phyloP scores from a whole-genome alignment of 1,139 yeast genomes.

The Taiozyma sp. region DNA sequence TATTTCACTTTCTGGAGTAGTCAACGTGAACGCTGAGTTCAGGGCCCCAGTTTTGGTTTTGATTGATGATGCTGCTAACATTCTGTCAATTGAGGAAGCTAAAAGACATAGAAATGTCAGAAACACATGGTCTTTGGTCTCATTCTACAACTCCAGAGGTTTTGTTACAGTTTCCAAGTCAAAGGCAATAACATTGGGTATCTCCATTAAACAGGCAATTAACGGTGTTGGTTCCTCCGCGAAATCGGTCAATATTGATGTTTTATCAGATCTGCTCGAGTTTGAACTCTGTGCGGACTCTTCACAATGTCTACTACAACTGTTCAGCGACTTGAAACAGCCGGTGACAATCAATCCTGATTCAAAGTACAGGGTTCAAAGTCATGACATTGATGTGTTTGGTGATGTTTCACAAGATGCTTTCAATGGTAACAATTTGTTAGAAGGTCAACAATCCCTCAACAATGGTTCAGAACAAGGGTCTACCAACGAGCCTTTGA shows the following conservation, averaged over 20 bases:
- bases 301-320: slow-evolving; percentile 61
- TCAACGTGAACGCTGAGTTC: slow-evolving; percentile 40
- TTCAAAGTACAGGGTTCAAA: slow-evolving; percentile 45
- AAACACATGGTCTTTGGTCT: slow-evolving; percentile 30
- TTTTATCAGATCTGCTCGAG: slow-evolving; percentile 45
- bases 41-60: slow-evolving; percentile 43
- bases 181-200: slow-evolving; percentile 32
- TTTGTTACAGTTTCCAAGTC: slow-evolving; percentile 42
- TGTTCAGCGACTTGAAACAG: slow-evolving; percentile 66
- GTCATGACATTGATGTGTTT: slow-evolving; percentile 42
- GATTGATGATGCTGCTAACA: slow-evolving; percentile 49
- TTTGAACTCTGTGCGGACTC: slow-evolving; percentile 84
- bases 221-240: slow-evolving; percentile 2
- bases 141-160: slow-evolving; percentile 35
- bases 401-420: slow-evolving; percentile 41
- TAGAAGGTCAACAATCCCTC: background rate
- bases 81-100: slow-evolving; percentile 23
- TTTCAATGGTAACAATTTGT: slow-evolving; percentile 15
- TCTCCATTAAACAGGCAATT: slow-evolving; percentile 8
- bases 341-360: slow-evolving; percentile 57
- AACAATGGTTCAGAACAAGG: background rate
- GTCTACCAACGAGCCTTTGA: slow-evolving; percentile 16
- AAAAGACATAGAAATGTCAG: slow-evolving; percentile 13
- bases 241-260: slow-evolving; percentile 27
- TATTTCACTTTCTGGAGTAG: slow-evolving; percentile 32